Conservation (phyloP, 2,329 filamentous ascomycete genomes). For the Volutella citrinella region DNA sequence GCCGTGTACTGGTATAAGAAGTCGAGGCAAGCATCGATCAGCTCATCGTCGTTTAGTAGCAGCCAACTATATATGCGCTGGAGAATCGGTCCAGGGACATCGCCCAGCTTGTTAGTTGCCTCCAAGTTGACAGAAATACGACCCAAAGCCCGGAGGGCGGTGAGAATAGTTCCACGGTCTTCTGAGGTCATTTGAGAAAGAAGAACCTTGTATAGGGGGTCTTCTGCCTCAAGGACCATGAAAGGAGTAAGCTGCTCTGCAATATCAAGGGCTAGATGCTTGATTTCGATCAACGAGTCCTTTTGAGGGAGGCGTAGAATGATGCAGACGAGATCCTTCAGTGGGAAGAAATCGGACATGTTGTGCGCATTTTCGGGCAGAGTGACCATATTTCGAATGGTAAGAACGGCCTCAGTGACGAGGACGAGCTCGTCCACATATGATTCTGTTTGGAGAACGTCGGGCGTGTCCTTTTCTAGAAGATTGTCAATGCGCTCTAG, state of each 20-base stretch:
- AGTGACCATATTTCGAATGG: conserved; percentile 95
- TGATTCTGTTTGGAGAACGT: conserved; percentile 69
- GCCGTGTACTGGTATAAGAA: conserved; percentile 96
- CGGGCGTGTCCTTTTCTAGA: conserved; percentile 55
- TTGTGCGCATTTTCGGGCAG: conserved; percentile 84
- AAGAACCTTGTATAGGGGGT: conserved; percentile 77
- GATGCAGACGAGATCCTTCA: conserved; percentile 82
- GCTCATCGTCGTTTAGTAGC: conserved; percentile 82
- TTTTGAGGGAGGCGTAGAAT: conserved; percentile 72
- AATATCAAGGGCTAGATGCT: conserved; percentile 88
- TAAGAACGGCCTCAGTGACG: conserved; percentile 81
- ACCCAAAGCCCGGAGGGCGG: conserved; percentile 75
- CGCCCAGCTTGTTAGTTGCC: conserved; percentile 71
- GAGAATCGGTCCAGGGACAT: conserved; percentile 64
- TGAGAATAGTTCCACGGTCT: conserved; percentile 81
- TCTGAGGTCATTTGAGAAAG: conserved; percentile 61
- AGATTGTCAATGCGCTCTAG: conserved; percentile 69
- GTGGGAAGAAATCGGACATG: conserved; percentile 68
- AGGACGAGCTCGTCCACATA: conserved; percentile 70
- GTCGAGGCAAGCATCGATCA: conserved; percentile 84
- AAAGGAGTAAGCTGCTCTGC: conserved; percentile 86
- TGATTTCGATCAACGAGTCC: conserved; percentile 74
- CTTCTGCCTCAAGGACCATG: conserved; percentile 66
- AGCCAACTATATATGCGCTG: conserved; percentile 71
- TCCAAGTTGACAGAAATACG: conserved; percentile 87